Evolutionary conservation across 2,329 filamentous ascomycete species (phyloP), one percentile per base, ranked within the genome.

Genomic region (Cyanodermella asteris): DNA sequence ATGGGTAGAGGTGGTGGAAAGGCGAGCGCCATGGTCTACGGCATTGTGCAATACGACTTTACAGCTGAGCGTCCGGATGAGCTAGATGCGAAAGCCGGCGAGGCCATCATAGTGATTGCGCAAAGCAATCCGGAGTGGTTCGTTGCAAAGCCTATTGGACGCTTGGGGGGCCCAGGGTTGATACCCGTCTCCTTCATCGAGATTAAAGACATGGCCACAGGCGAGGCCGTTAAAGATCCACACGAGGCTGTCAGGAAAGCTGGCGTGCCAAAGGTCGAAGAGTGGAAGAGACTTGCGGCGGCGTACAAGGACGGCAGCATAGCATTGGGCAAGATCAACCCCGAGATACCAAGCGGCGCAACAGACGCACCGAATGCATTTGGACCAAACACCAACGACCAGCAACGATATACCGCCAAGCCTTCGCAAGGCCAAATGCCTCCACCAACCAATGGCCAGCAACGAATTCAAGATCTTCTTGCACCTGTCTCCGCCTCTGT

Each of bases 301-400:
- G 84, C 93, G 35, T 97, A 97, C 53, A 97, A 97, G 58, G 93
- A 94, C 46, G 91, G 82, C 47, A 94, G 87, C 51, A 94, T 97
- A 44, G 84, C 82, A 1, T 56, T 97, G 20, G 87, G 87, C 36
- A 91, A 84, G 50, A 23, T 16, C 25, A 31, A 16, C 28, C 36
- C 25, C 46, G 46, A 28, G 49, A 54, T 30, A 44, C 50, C 27
- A 43, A 47, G 28, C 48, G 46, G 22, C 36, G 39, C 8, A 52
- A 49, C 38, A 51, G 46, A 34, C 39, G 25, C 30, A 36, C 38
- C 26, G 39, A 43, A 24, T 46, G 44, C 30, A 35, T 39, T 14
- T n/a, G n/a, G n/a, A 35, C 40, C 28, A 36, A 53, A 43, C 48
- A 51, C 43, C 49, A 50, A 38, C 37, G 15, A 48, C 29, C 44